Base-by-base conservation (phyloP, 2,329 filamentous ascomycete species). In the Albifimbria verrucaria region DNA sequence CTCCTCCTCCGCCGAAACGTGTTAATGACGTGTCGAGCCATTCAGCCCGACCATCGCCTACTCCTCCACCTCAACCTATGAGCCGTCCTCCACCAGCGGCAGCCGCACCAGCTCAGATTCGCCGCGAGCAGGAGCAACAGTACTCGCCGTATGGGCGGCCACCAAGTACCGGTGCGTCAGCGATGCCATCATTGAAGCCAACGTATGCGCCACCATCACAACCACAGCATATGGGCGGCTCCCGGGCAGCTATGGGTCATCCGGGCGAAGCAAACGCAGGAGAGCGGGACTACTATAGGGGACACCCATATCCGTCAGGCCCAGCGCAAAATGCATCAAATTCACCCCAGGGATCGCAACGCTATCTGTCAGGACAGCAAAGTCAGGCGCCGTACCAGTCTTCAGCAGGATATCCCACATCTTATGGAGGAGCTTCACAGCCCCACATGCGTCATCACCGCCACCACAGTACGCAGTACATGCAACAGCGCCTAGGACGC, bases 131-230 rank as follows among this genome's bases (percentile, higher is more conserved):
- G 11, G 79, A 81, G 42, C 65, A 75, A 11, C 68, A 72, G 22
- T 82, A 80, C 51, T 69, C 74, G 22, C 67, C 74, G 0, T 84
- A 80, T 53, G 63, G 69, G 23, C 75, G 68, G 36, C 49, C 62
- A 24, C 56, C 65, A 11, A 56, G 63, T 7, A 59, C 60, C 15
- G 75, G 56, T 65, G 70, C 63, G 59, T 75, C 79, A 3, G 74
- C 69, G 7, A 83, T 85, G 69, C 79, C 81, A 18, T 70, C 80
- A 4, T 68, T 84, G 50, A 84, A 84, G 65, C 79, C 81, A 4
- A 71, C 74, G 4, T 77, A 76, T 48, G 70, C 72, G 7, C 74
- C 77, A 43, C 82, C 81, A 4, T 79, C 81, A 7, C 77, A 79
- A 54, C 58, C 76, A 7, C 75, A 77, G 54, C 74, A 77, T 49